Evolutionary conservation across 1,139 yeast genomes (phyloP).

Genomic region (Scheffersomyces segobiensis): DNA sequence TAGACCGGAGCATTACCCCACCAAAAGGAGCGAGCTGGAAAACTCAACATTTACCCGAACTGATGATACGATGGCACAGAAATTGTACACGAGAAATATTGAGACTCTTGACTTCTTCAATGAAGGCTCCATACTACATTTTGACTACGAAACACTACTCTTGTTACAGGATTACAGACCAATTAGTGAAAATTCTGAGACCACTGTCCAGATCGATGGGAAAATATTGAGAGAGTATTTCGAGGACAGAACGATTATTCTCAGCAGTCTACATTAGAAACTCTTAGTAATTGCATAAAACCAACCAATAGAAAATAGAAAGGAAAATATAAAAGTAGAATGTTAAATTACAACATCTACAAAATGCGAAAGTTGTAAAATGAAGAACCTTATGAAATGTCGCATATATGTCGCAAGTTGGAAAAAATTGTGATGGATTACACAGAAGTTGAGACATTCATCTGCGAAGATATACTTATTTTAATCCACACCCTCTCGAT

Average conservation of each 20-base stretch:
- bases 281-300: background rate
- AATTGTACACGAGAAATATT: slow-evolving; percentile 27
- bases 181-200: slow-evolving; percentile 9
- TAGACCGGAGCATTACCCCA: slow-evolving; percentile 36
- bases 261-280: background rate
- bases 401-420: background rate
- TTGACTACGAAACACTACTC: slow-evolving; percentile 25
- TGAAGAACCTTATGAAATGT: background rate
- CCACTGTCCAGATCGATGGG: slow-evolving; percentile 9
- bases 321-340: background rate
- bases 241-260: slow-evolving; percentile 13
- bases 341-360: background rate
- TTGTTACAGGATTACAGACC: slow-evolving; percentile 32
- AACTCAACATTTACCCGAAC: slow-evolving; percentile 16
- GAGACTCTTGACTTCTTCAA: slow-evolving; percentile 30
- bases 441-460: background rate
- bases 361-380: background rate
- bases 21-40: background rate
- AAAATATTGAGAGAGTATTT: slow-evolving; percentile 14
- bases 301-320: background rate
- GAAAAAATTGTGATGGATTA: background rate
- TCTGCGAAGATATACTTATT: background rate
- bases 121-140: slow-evolving; percentile 21
- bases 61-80: slow-evolving; percentile 24
- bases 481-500: background rate